These are phyloP conservation scores for Chlorella vulgaris DNA, from an alignment of 139 green algal species.

Conservation along the genomic window DNA sequence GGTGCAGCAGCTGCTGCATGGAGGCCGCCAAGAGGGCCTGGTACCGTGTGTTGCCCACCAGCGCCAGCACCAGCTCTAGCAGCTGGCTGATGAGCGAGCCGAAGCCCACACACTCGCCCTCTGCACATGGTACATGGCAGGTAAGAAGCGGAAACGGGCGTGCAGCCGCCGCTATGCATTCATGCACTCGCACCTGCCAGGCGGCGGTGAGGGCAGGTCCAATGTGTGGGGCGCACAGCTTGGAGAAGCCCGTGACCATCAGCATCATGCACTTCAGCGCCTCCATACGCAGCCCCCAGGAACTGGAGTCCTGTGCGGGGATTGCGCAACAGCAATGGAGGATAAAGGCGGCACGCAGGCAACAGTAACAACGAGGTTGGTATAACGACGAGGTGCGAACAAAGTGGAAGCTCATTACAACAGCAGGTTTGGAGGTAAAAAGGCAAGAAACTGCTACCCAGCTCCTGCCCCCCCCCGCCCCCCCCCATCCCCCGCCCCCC, in stretches of 20 bases:
- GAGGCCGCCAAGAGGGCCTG: slow-evolving; percentile 45
- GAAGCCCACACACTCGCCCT: slow-evolving; percentile 52
- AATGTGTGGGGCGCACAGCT: slow-evolving; percentile 40
- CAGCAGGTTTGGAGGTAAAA: too few species aligned
- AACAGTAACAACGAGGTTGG: too few species aligned
- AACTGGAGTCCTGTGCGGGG: slow-evolving; percentile 27
- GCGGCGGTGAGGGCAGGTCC: slow-evolving; percentile 46
- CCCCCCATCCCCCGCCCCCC: too few species aligned
- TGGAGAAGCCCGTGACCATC: slow-evolving; percentile 62
- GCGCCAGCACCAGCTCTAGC: slow-evolving; percentile 80
- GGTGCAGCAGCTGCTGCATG: slow-evolving; percentile 62
- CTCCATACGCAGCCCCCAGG: slow-evolving; percentile 62
- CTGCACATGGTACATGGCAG: slow-evolving; percentile 36
- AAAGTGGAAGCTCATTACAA: too few species aligned
- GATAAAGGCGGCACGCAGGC: background rate
- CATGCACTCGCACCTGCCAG: slow-evolving; percentile 46
- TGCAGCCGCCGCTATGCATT: too few species aligned
- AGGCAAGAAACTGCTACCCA: too few species aligned
- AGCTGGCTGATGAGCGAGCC: slow-evolving; percentile 66
- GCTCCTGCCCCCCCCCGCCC: background rate
- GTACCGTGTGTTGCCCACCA: slow-evolving; percentile 58
- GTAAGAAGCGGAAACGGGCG: too few species aligned
- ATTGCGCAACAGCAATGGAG: background rate
- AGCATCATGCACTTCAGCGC: slow-evolving; percentile 56
- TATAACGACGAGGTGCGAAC: too few species aligned